These are phyloP conservation scores for Colletotrichum caudatum DNA, from an alignment of 2,329 filamentous ascomycete genomes.

Conservation along the genomic window DNA sequence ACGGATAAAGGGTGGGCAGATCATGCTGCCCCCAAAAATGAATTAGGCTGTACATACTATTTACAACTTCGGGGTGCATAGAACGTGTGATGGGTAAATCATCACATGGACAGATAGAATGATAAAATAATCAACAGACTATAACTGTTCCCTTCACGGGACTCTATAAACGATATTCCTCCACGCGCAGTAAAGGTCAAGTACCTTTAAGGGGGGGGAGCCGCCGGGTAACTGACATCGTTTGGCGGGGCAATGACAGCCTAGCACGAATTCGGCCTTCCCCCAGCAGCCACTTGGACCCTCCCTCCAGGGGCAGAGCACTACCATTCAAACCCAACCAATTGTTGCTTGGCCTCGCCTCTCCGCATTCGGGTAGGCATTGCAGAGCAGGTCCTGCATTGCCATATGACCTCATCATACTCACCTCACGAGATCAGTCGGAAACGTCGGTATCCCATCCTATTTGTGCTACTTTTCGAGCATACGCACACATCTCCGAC, in stretches of 20 bases:
- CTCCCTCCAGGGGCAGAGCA: constrained; percentile 21
- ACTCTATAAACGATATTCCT: constrained; percentile 3
- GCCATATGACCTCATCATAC: constrained; percentile 39
- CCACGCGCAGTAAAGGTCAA: not conserved
- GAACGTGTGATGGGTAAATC: not conserved
- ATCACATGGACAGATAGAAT: not conserved
- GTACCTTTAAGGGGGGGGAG: not conserved
- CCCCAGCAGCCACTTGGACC: constrained; percentile 14
- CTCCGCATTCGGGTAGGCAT: constrained; percentile 30
- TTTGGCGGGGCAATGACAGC: constrained; percentile 31
- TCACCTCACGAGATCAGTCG: constrained; percentile 41
- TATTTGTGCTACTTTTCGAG: constrained; percentile 6
- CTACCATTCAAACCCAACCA: constrained; percentile 31
- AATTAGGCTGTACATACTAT: constrained; percentile 1
- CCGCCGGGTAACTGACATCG: constrained; percentile 20
- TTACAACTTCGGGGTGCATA: not conserved
- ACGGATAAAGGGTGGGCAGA: not conserved
- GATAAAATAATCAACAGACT: constrained; percentile 22
- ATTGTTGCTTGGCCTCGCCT: constrained; percentile 38
- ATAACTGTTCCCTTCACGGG: constrained; percentile 11
- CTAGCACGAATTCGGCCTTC: constrained; percentile 15
- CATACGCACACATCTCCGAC: constrained; percentile 8
- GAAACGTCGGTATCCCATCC: constrained; percentile 39
- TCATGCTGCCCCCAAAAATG: not conserved
- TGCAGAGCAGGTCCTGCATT: constrained; percentile 11